Evolutionary conservation across 1,139 yeast genomes (phyloP).

Genomic region (Saccharomyces hybrid): DNA sequence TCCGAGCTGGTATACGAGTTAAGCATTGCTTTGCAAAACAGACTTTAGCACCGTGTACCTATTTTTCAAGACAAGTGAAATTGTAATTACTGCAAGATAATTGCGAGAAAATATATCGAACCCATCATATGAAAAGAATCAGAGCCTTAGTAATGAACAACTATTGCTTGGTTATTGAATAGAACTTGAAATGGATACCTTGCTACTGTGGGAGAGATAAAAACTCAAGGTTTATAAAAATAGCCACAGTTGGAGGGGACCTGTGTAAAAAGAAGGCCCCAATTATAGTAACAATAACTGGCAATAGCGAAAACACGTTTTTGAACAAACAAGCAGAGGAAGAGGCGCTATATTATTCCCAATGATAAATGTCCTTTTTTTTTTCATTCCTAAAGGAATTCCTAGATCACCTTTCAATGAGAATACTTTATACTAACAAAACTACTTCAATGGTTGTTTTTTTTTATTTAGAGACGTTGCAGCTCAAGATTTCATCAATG

Average conservation of each 20-base stretch:
- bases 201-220: too few species aligned
- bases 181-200: too few species aligned
- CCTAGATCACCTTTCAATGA: neutral
- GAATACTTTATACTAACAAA: slow-evolving; percentile 18
- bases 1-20: neutral
- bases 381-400: neutral
- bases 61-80: neutral
- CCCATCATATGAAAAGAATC: neutral
- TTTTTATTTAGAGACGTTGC: slow-evolving; percentile 84
- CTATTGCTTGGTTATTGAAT: too few species aligned
- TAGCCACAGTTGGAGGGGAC: too few species aligned
- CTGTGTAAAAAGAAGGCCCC: too few species aligned
- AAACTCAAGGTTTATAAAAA: too few species aligned
- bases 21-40: neutral
- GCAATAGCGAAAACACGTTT: too few species aligned
- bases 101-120: neutral
- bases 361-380: neutral
- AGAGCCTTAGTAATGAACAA: too few species aligned
- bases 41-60: neutral
- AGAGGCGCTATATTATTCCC: too few species aligned
- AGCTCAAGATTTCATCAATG: slow-evolving; percentile 99
- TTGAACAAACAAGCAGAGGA: too few species aligned
- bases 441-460: slow-evolving; percentile 30
- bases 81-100: neutral
- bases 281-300: too few species aligned